Conservation (phyloP, 2,329 filamentous ascomycete genomes). For the Diaporthe aspalathi region DNA sequence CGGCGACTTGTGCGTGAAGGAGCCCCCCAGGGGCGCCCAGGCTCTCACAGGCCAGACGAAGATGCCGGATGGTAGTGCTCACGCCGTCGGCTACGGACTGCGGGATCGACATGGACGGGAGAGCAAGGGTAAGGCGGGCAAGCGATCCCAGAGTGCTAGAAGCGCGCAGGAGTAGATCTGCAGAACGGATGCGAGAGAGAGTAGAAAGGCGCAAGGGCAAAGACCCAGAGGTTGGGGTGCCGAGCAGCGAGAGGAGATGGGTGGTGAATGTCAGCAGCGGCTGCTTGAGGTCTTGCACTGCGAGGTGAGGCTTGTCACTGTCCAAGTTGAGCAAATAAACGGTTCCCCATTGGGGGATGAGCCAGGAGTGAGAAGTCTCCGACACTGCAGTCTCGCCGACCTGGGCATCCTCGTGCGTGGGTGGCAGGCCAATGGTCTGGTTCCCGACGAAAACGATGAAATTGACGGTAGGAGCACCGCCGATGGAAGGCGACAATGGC, state of each 20-base stretch:
- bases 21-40: slow-evolving; percentile 76
- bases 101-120: slow-evolving; percentile 93
- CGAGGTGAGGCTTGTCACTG: slow-evolving; percentile 62
- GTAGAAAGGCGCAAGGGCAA: slow-evolving; percentile 87
- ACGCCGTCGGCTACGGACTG: slow-evolving; percentile 88
- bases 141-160: slow-evolving; percentile 95
- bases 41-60: slow-evolving; percentile 80
- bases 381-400: slow-evolving; percentile 50
- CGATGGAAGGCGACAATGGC: slow-evolving; percentile 95
- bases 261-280: slow-evolving; percentile 91
- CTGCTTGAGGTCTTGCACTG: slow-evolving; percentile 75
- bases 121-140: slow-evolving; percentile 82
- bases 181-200: slow-evolving; percentile 85
- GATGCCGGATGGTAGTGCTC: slow-evolving; percentile 79
- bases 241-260: slow-evolving; percentile 88
- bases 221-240: slow-evolving; percentile 84
- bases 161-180: slow-evolving; percentile 86
- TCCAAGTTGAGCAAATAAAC: slow-evolving; percentile 69
- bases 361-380: slow-evolving; percentile 76
- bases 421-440: slow-evolving; percentile 69
- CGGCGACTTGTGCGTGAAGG: slow-evolving; percentile 83
- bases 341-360: slow-evolving; percentile 94
- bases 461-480: slow-evolving; percentile 92
- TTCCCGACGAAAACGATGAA: slow-evolving; percentile 92
- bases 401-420: slow-evolving; percentile 19